Evolutionary conservation across 768 basidiomycete species (phyloP).

Genomic region (Symmetrospora coprosmae): DNA sequence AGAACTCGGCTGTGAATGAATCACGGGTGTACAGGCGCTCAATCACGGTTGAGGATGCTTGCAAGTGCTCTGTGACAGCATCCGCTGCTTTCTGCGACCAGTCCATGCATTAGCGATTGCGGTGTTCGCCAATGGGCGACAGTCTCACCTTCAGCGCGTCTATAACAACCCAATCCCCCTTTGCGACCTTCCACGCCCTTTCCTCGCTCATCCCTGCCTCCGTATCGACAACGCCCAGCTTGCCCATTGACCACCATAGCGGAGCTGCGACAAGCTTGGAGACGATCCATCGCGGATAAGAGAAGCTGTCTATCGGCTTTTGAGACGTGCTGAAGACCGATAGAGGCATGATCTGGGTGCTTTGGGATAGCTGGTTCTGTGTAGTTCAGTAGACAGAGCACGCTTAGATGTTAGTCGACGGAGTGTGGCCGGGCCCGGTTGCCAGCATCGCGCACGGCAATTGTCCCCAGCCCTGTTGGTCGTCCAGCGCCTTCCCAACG

Average conservation of each 20-base stretch:
- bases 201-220: conserved; percentile 44
- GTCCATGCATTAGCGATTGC: conserved; percentile 40
- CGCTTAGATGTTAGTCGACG: too few relatives aligned
- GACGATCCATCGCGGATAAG: conserved; percentile 55
- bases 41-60: conserved; percentile 43
- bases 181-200: conserved; percentile 47
- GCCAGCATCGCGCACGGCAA: conserved; percentile 12
- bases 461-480: conserved; percentile 10
- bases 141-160: conserved; percentile 46
- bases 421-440: too few relatives aligned
- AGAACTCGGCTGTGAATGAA: conserved; percentile 52
- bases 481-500: conserved; percentile 15
- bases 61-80: conserved; percentile 42
- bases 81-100: conserved; percentile 35
- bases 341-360: not conserved
- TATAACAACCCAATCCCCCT: conserved; percentile 59
- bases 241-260: conserved; percentile 73
- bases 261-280: conserved; percentile 61
- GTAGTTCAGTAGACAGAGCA: not conserved
- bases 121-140: not conserved
- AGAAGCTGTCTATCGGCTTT: conserved; percentile 43
- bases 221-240: conserved; percentile 52
- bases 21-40: conserved; percentile 52
- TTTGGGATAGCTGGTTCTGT: conserved; percentile 15
- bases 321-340: not conserved